Base-by-base conservation (phyloP, 768 basidiomycete genomes). In the Suillus bovinus region DNA sequence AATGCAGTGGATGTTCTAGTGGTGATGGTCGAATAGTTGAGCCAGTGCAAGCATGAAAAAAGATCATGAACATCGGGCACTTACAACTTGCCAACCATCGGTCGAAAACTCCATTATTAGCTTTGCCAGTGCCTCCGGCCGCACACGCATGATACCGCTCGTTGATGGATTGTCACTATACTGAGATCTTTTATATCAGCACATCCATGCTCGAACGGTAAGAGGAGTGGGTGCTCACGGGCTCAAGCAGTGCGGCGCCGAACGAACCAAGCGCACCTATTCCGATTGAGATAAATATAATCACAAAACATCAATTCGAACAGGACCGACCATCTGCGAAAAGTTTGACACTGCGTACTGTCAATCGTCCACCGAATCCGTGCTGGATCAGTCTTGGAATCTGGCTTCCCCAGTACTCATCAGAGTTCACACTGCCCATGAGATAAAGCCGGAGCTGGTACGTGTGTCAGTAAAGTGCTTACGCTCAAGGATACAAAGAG, bases 251-350 rank as follows among this genome's bases (percentile, higher is more conserved):
- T 0, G 96, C 95, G 0, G 96, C 95, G 8, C 96, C 96, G 82
- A 91, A 93, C 2, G 91, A 93, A 0, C 96, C 94, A 5, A 99
- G 82, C 0, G 96, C 96, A 46, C 95, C 89, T 90, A 58, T 6
- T 34, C 90, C n/a, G n/a, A 58, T 6, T 33, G 39, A 36, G 5
- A 61, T 39, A 17, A 69, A 63, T 16, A 13, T 47, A 22, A 20
- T 11, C 17, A 39, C 24, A 33, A 17, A 47, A 16, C 24, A 22
- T 13, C 1, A 29, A 27, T 3, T 11, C 20, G 41, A 64, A 63
- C 27, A 29, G 50, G 27, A 62, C 74, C 34, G 63, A 86, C 91
- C 95, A 69, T 98, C 96, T 0, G 85, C 78, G 69, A 87, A 86
- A 4, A 94, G 77, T 68, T 94, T 94, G 63, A 94, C 78, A 60